These are phyloP conservation scores for Gloeophyllum trabeum DNA, from an alignment of 768 basidiomycete species.

Conservation along the genomic window DNA sequence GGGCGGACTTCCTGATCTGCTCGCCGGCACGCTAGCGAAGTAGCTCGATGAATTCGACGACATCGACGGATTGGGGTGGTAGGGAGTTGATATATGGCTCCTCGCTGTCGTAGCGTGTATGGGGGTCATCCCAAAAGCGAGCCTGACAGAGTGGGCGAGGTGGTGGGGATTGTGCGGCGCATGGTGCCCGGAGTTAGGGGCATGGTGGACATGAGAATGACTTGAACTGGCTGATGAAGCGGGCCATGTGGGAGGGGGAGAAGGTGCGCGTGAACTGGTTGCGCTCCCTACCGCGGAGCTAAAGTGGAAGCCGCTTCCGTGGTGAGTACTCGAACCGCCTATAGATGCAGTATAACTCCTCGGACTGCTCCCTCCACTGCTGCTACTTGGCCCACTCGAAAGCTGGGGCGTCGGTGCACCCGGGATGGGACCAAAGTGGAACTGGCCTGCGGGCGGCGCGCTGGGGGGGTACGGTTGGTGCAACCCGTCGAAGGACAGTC, in stretches of 20 bases:
- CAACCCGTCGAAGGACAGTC: no score
- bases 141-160: conserved; percentile 74
- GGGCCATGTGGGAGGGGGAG: conserved; percentile 33
- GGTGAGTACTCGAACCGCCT: no score
- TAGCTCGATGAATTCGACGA: conserved; percentile 7
- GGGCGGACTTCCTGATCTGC: conserved; percentile 58
- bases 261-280: conserved; percentile 49
- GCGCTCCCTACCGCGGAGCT: conserved; percentile 29
- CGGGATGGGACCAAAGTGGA: conserved; percentile 2
- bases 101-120: conserved; percentile 31
- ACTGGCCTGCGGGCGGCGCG: neutral
- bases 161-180: conserved; percentile 36
- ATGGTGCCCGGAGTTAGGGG: conserved; percentile 7
- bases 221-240: conserved; percentile 10
- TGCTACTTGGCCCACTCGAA: conserved; percentile 56
- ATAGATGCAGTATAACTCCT: conserved; percentile 35
- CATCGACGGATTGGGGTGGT: conserved; percentile 5
- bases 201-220: conserved; percentile 6
- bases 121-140: conserved; percentile 90
- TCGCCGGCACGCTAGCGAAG: conserved; percentile 31
- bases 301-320: no score
- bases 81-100: conserved; percentile 9
- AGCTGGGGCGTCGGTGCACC: conserved; percentile 45
- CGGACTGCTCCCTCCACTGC: conserved; percentile 40
- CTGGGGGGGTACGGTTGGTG: conserved; percentile 11